Evolutionary conservation across 108 stramenopile genomes (phyloP).

Genomic region (Skeletonema grethae): DNA sequence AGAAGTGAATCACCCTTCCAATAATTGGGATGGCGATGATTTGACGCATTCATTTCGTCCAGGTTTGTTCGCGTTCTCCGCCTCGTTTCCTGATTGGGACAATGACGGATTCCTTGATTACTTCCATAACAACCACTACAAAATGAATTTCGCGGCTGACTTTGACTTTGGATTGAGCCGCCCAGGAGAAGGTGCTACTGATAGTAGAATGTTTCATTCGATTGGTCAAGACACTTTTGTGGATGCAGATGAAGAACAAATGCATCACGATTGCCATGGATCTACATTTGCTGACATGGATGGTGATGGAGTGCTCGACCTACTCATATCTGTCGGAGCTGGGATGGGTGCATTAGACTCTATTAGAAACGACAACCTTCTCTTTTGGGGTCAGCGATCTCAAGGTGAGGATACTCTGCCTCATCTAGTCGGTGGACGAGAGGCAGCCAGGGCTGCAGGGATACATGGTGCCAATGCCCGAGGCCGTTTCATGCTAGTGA

Average conservation of each 20-base stretch:
- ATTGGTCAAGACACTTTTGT: background rate
- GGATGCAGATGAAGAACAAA: background rate
- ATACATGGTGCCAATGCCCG: background rate
- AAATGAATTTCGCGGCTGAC: background rate
- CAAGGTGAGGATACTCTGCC: background rate
- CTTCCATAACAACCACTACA: background rate
- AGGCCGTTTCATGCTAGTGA: slow-evolving; percentile 7
- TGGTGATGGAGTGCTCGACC: slow-evolving; percentile 8
- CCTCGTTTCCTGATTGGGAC: background rate
- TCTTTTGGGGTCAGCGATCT: background rate
- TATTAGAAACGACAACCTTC: background rate
- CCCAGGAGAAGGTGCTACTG: background rate
- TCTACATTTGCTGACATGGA: slow-evolving; percentile 4
- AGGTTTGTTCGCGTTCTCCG: background rate
- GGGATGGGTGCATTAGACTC: background rate
- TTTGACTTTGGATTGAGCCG: background rate
- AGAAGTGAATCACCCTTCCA: background rate
- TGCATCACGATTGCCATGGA: background rate
- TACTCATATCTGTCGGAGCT: background rate
- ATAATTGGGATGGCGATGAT: background rate
- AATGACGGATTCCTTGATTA: slow-evolving; percentile 9
- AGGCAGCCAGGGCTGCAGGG: slow-evolving; percentile 1
- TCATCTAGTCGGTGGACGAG: background rate
- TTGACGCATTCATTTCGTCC: background rate
- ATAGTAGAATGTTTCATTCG: background rate